Conservation (phyloP, 2,329 filamentous ascomycete species). For the Aspergillus uvarum region DNA sequence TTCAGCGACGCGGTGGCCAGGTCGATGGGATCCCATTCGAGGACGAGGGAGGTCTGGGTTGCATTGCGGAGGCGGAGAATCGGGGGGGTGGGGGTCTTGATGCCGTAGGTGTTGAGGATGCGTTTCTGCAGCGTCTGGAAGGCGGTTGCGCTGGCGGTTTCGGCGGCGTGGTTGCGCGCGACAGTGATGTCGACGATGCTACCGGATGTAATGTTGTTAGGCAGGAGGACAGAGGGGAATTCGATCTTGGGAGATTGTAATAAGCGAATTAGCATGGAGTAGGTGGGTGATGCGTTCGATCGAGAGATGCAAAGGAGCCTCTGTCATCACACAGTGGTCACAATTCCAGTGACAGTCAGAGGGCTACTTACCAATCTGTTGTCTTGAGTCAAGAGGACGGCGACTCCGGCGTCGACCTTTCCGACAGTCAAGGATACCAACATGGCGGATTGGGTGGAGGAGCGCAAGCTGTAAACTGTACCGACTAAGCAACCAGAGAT, state of each 20-base stretch:
- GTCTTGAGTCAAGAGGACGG: conserved; percentile 92
- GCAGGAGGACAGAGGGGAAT: conserved; percentile 95
- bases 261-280: background rate
- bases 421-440: conserved; percentile 96
- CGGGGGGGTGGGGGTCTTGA: conserved; percentile 72
- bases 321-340: background rate
- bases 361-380: conserved; percentile 76
- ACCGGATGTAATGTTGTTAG: conserved; percentile 89
- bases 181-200: conserved; percentile 98
- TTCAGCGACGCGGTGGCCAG: conserved; percentile 89
- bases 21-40: conserved; percentile 95
- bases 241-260: conserved; percentile 72
- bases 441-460: conserved; percentile 57
- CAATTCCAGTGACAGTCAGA: background rate
- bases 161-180: conserved; percentile 77
- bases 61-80: conserved; percentile 90
- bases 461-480: conserved; percentile 8
- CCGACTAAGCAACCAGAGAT: background rate
- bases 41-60: conserved; percentile 95
- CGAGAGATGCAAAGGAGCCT: background rate
- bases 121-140: conserved; percentile 86
- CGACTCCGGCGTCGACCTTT: conserved; percentile 98
- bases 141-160: conserved; percentile 68
- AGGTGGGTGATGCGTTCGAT: background rate
- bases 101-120: conserved; percentile 84